A percentile compares a stretch with the other conserved stretches of the same genome.
Evolutionary conservation across 1,139 yeast genomes (phyloP).

Genomic region (Scheffersomyces cryptocercus): DNA sequence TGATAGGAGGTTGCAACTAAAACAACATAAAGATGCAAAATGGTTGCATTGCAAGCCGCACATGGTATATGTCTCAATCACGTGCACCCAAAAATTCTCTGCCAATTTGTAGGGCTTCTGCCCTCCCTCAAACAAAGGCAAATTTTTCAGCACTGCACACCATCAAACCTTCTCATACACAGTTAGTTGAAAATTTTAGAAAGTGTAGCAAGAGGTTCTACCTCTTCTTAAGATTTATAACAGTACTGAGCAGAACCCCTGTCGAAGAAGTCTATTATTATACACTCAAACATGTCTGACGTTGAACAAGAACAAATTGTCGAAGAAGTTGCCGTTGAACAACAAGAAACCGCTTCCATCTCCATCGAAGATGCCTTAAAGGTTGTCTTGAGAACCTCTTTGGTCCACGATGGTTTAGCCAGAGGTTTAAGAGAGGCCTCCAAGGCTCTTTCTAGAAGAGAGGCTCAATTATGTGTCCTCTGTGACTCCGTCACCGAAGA

Average conservation of each 20-base stretch:
- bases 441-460: conserved; percentile 96
- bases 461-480: conserved; percentile 96
- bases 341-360: conserved; percentile 82
- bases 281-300: conserved; percentile 67
- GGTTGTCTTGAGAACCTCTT: conserved; percentile 97
- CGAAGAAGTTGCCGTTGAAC: conserved; percentile 84
- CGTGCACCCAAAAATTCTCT: no score
- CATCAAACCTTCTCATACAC: neutral
- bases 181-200: neutral
- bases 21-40: no score
- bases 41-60: no score
- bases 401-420: conserved; percentile 99
- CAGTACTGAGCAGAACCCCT: conserved; percentile 79
- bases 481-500: conserved; percentile 99
- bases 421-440: conserved; percentile 99
- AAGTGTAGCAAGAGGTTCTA: neutral
- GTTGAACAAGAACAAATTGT: conserved; percentile 83
- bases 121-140: neutral
- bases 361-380: conserved; percentile 98
- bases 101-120: neutral
- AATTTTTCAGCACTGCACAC: neutral
- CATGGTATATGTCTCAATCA: no score
- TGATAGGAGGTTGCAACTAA: no score
- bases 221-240: conserved; percentile 12
- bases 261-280: conserved; percentile 80